Percentiles rank a stretch among this genome's conserved stretches.
These are phyloP conservation scores for Vitis riparia DNA, from an alignment of 164 flowering plant genomes.

Conservation along the genomic window DNA sequence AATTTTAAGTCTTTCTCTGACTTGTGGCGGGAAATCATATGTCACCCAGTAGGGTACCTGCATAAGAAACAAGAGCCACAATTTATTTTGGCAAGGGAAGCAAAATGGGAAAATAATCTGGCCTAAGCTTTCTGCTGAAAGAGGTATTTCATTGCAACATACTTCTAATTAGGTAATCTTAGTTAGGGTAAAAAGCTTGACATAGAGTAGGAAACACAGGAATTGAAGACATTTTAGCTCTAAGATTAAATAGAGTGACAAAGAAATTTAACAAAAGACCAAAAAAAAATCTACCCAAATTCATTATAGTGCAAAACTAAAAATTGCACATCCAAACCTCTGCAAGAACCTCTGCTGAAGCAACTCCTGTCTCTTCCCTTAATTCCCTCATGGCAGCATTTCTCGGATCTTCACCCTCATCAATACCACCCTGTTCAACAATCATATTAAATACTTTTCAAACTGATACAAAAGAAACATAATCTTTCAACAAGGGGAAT, in stretches of 20 bases:
- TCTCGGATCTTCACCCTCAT: conserved; percentile 82
- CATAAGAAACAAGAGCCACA: conserved; percentile 7
- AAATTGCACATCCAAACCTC: conserved; percentile 48
- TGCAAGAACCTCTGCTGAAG: conserved; percentile 71
- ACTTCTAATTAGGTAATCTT: too few relatives aligned
- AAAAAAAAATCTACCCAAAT: background rate
- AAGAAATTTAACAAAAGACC: background rate
- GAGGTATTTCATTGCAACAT: too few relatives aligned
- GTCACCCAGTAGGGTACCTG: conserved; percentile 92
- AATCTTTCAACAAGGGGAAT: background rate
- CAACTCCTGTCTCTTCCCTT: conserved; percentile 90
- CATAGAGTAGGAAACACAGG: too few relatives aligned
- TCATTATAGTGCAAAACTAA: too few relatives aligned
- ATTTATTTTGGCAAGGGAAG: too few relatives aligned
- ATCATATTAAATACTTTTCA: background rate
- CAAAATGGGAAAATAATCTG: too few relatives aligned
- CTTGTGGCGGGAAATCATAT: conserved; percentile 90
- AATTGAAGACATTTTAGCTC: background rate
- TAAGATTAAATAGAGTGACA: background rate
- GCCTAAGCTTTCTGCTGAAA: too few relatives aligned
- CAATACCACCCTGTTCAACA: conserved; percentile 73
- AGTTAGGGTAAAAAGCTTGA: too few relatives aligned
- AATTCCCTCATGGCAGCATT: conserved; percentile 78
- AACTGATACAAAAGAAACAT: background rate
- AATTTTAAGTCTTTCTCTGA: conserved; percentile 63